A percentile compares a stretch with the other conserved stretches of the same genome.
Evolutionary conservation across 2,329 filamentous ascomycete species (phyloP).

Genomic region (Mariannaea sp.): DNA sequence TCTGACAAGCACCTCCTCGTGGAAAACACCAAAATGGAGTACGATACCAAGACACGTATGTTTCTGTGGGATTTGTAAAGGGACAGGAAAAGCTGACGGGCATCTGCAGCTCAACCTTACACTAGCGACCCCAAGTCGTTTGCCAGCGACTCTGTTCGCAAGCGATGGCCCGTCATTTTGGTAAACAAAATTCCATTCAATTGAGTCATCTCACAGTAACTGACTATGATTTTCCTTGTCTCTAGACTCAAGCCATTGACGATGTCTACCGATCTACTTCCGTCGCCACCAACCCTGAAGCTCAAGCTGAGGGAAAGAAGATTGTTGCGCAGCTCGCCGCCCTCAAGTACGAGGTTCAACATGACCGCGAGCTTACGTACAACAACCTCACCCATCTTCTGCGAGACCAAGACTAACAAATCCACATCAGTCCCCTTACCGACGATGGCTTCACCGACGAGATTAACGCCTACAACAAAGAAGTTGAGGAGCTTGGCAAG

Average conservation of each 20-base stretch:
- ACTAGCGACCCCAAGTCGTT: conserved; percentile 87
- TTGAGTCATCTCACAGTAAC: too few relatives aligned
- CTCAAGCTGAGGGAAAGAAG: conserved; percentile 79
- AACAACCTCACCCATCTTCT: conserved; percentile 28
- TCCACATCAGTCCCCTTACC: conserved; percentile 62
- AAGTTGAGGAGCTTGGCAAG: conserved; percentile 71
- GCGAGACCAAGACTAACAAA: conserved; percentile 17
- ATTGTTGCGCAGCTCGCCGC: conserved; percentile 79
- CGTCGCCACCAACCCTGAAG: conserved; percentile 63
- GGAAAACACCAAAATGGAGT: conserved; percentile 62
- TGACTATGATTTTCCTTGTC: conserved; percentile 2
- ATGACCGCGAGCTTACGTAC: conserved; percentile 79
- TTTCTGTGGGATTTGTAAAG: conserved; percentile 1
- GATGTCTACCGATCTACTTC: conserved; percentile 82
- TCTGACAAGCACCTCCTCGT: not conserved
- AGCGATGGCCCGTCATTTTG: conserved; percentile 92
- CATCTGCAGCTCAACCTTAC: conserved; percentile 67
- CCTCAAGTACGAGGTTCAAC: conserved; percentile 94
- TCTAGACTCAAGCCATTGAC: conserved; percentile 87
- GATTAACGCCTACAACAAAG: conserved; percentile 81
- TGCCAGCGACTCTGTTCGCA: conserved; percentile 80
- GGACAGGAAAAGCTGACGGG: conserved; percentile 21
- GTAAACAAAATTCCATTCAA: conserved; percentile 52
- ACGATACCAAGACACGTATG: conserved; percentile 75
- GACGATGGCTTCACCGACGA: conserved; percentile 84